phyloP scores from a whole-genome alignment of 257 asterid genomes.

The Nicotiana tabacum region DNA sequence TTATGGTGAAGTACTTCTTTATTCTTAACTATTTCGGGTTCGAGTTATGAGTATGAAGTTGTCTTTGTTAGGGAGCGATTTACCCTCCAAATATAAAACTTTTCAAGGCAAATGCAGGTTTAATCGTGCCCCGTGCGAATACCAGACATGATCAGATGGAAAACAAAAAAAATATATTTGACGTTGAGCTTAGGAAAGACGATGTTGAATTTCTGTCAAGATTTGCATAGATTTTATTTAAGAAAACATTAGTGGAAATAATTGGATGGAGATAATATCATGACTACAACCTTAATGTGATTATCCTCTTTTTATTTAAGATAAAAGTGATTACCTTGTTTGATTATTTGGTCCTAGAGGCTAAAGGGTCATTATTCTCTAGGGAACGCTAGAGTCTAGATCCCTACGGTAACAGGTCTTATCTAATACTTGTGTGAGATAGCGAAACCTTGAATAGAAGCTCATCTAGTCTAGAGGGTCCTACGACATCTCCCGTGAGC shows the following conservation, averaged over 20 bases:
- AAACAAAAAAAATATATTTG: too few relatives aligned
- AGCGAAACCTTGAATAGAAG: background rate
- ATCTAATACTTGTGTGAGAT: background rate
- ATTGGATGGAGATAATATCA: background rate
- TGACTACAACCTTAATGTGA: background rate
- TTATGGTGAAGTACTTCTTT: fast-evolving
- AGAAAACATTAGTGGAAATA: background rate
- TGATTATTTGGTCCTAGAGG: background rate
- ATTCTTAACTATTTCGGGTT: too few relatives aligned
- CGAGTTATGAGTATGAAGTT: too few relatives aligned
- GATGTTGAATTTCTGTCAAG: background rate
- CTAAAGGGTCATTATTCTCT: background rate
- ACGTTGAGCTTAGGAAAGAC: background rate
- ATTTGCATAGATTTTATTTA: background rate
- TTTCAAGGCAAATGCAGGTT: too few relatives aligned
- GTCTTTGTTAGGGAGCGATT: too few relatives aligned
- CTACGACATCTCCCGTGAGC: background rate
- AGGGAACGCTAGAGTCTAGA: background rate
- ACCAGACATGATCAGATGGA: too few relatives aligned
- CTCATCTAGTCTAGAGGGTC: background rate
- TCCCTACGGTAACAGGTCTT: background rate
- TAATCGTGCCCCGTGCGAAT: too few relatives aligned
- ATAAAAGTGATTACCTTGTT: background rate
- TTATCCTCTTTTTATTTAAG: background rate
- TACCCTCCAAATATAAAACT: too few relatives aligned